Conservation (phyloP, 495 filamentous ascomycete species). For the Lindgomyces ingoldianus region DNA sequence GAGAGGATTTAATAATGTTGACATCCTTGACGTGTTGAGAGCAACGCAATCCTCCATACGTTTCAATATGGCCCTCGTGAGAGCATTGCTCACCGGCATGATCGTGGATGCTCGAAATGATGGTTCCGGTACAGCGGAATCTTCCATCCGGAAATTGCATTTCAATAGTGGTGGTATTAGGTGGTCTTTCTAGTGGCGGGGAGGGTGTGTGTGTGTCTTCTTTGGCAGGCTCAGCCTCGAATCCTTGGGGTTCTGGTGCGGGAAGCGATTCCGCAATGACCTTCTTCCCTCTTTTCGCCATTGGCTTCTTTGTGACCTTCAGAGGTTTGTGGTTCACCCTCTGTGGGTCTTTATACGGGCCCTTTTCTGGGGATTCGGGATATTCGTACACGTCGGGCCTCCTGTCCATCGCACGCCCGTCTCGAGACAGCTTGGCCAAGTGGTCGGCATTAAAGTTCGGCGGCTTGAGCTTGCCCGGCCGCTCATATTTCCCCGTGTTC, state of each 20-base stretch:
- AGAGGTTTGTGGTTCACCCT: not conserved
- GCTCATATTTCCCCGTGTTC: not conserved
- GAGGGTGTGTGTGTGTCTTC: not conserved
- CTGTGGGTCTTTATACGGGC: not conserved
- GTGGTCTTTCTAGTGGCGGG: not conserved
- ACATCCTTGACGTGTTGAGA: not conserved
- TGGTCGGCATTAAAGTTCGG: constrained; percentile 18
- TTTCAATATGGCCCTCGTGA: not conserved
- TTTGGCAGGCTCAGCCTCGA: not conserved
- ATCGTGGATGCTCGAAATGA: not conserved
- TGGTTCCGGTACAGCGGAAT: not conserved
- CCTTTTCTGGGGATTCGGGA: not conserved
- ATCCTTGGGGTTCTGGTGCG: not conserved
- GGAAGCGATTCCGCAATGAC: not conserved
- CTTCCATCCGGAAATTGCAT: not conserved
- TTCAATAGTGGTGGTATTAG: not conserved
- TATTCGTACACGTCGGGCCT: constrained; percentile 16
- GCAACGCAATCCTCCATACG: not conserved
- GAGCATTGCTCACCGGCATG: not conserved
- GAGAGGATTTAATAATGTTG: not conserved
- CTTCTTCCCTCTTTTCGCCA: not conserved
- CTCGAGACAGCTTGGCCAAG: not conserved
- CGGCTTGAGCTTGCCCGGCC: constrained; percentile 20
- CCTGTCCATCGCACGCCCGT: not conserved
- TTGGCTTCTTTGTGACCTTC: not conserved